A percentile compares a stretch with the other conserved stretches of the same genome.
These are phyloP conservation scores for Chrysoporthe puriensis DNA, from an alignment of 2,329 filamentous ascomycete species.

Conservation along the genomic window DNA sequence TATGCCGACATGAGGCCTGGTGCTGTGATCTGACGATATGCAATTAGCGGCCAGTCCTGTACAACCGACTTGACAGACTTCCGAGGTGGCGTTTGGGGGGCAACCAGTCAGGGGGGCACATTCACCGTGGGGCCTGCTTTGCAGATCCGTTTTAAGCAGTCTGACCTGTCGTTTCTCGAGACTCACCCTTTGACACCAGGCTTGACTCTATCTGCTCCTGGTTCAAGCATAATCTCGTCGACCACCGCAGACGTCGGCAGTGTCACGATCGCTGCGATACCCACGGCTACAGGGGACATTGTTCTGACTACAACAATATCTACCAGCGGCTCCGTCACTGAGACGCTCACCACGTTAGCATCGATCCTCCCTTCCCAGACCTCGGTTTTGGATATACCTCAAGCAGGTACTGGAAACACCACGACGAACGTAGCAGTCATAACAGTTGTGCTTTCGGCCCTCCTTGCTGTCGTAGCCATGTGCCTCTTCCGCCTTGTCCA, in stretches of 20 bases:
- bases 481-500: conserved; percentile 7
- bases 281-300: too few species aligned
- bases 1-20: background rate
- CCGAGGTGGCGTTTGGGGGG: conserved; percentile 44
- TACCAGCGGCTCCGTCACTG: background rate
- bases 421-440: background rate
- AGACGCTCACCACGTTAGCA: background rate
- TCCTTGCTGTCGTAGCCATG: conserved; percentile 11
- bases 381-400: background rate
- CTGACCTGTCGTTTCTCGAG: conserved; percentile 39
- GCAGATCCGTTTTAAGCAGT: conserved; percentile 44
- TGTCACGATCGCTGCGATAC: background rate
- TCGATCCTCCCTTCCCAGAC: background rate
- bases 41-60: conserved; percentile 41
- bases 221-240: background rate
- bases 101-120: conserved; percentile 14
- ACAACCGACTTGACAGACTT: conserved; percentile 46
- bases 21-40: conserved; percentile 10
- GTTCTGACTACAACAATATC: background rate
- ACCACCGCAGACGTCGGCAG: background rate
- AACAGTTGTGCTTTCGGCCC: conserved; percentile 12
- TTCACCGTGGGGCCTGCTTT: conserved; percentile 43
- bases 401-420: background rate
- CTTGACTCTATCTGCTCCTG: conserved; percentile 28
- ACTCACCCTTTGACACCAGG: conserved; percentile 44